Evolutionary conservation across 2,329 filamentous ascomycete species (phyloP).

Genomic region (Pseudogymnoascus sp.): DNA sequence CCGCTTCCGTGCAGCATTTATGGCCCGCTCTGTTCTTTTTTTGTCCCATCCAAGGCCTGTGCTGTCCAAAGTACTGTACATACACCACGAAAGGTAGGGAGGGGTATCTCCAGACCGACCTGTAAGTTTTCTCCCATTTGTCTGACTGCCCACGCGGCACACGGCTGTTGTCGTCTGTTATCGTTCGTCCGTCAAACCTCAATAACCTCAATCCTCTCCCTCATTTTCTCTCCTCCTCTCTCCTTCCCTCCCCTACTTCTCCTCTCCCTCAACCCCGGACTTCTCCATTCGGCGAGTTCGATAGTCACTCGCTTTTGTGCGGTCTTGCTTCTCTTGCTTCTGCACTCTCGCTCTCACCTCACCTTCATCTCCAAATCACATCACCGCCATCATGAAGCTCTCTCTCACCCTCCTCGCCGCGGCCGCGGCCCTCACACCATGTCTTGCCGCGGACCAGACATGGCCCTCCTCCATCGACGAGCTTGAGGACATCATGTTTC

Average conservation of each 20-base stretch:
- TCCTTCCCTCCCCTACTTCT: not conserved
- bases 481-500: constrained; percentile 55
- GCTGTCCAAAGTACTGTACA: not conserved
- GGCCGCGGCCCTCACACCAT: constrained; percentile 11
- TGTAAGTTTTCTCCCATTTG: not conserved
- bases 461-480: constrained; percentile 54
- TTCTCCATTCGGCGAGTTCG: not conserved
- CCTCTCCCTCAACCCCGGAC: not conserved
- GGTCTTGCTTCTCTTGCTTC: not conserved
- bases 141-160: not conserved
- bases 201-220: not conserved
- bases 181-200: not conserved
- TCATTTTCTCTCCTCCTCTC: not conserved
- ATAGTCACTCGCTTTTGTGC: not conserved
- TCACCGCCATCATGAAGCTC: constrained; percentile 18
- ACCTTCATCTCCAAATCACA: not conserved
- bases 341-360: not conserved
- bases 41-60: not conserved
- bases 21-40: not conserved
- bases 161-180: not conserved
- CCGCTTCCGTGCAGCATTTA: not conserved
- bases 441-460: constrained; percentile 39
- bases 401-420: constrained; percentile 14
- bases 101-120: not conserved
- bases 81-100: not conserved